These are phyloP conservation scores for Fusarium protoensiforme DNA, from an alignment of 2,329 filamentous ascomycete genomes.

Conservation along the genomic window DNA sequence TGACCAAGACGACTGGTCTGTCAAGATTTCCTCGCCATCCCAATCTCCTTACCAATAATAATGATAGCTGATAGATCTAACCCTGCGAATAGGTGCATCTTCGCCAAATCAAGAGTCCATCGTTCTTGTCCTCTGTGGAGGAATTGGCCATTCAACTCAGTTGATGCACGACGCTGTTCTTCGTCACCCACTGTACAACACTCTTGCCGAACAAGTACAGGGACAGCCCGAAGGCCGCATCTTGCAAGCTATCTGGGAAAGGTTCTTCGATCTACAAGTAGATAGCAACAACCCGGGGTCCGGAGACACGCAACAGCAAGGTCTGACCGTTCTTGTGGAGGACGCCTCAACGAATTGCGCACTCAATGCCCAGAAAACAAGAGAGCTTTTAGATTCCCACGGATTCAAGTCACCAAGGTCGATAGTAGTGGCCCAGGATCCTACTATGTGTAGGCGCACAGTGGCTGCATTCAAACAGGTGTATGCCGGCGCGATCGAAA, in stretches of 20 bases:
- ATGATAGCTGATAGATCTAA: background rate
- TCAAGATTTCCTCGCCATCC: background rate
- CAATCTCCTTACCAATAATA: background rate
- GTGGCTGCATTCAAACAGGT: constrained; percentile 29
- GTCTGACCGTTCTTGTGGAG: constrained; percentile 26
- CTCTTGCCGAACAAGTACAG: constrained; percentile 3
- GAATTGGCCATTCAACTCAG: constrained; percentile 36
- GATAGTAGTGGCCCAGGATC: constrained; percentile 34
- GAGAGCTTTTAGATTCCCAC: constrained; percentile 25
- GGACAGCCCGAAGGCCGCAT: constrained; percentile 30
- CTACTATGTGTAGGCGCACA: constrained; percentile 35
- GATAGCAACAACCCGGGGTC: background rate
- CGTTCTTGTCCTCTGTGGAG: constrained; percentile 32
- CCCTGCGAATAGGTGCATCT: background rate
- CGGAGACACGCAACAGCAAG: background rate
- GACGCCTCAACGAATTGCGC: constrained; percentile 37
- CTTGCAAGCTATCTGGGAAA: constrained; percentile 23
- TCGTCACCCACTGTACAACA: constrained; percentile 23
- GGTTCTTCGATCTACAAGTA: constrained; percentile 21
- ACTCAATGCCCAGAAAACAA: constrained; percentile 32
- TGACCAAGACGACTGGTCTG: constrained; percentile 1
- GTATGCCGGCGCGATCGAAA: constrained; percentile 7
- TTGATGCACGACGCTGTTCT: constrained; percentile 32
- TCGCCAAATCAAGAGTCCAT: background rate
- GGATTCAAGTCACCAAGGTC: constrained; percentile 29